Base-by-base conservation (phyloP, 768 basidiomycete species). In the Mycena crocata region DNA sequence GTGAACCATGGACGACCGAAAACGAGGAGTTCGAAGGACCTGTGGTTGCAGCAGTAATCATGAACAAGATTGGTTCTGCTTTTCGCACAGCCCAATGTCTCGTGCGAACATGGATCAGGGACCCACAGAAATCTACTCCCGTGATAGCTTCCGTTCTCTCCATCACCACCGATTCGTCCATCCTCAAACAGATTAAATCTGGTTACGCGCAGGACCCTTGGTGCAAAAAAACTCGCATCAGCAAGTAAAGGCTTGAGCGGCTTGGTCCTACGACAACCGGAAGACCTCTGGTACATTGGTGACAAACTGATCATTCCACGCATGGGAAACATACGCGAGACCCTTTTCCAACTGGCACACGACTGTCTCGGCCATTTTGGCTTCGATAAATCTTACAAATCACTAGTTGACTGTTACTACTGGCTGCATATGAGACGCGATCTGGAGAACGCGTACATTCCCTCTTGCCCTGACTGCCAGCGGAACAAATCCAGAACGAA, bases 391-490 rank as follows among this genome's bases (percentile, higher is more conserved):
- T 50, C 59, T 0, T 72, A 72, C 46, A 51, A 62, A 5, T 19
- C 61, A 1, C 40, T 78, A 0, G 19, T 50, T 0, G 23, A 62
- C 1, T 45, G 59, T 4, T 74, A 63, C 21, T 75, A 73, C 31
- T 58, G 73, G 65, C 65, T 59, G 3, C 54, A 61, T 13, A 66
- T 66, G 65, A 26, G 58, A 4, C 14, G 10, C 0, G 65, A 66
- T 13, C 45, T 66, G 0, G 73, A 74, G 42, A 30, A 58, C 0
- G 35, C 71, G 17, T 80, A 81, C 54, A 71, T 80, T 3, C 71
- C 71, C 0, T 50, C 50, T 1, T 69, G 77, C 72, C 60, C 71
- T 12, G 57, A 72, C 9, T 83, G 82, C 40, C 76, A 79, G 42
- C 57, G 74, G 0, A 76, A 81, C 70, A 82, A 82, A 57, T 44